Conservation (phyloP, 1,284 basidiomycete species). For the Puccinia novopanici region DNA sequence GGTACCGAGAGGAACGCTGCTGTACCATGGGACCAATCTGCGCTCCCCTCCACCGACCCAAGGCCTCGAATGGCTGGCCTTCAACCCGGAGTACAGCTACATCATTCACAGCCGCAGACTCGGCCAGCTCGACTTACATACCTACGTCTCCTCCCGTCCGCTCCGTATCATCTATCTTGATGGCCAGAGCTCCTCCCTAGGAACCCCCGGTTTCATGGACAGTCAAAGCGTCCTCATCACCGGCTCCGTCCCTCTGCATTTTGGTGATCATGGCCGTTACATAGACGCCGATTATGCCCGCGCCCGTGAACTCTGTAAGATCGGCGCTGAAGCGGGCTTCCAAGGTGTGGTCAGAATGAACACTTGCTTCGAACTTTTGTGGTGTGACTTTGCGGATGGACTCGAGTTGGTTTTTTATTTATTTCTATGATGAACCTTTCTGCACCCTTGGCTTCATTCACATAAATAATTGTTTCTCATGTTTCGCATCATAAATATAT, state of each 20-base stretch:
- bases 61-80: slow-evolving; percentile 61
- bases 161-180: slow-evolving; percentile 63
- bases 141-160: slow-evolving; percentile 59
- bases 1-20: slow-evolving; percentile 61
- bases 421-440: too few relatives aligned
- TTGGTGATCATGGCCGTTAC: not conserved
- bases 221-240: slow-evolving; percentile 62
- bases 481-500: too few relatives aligned
- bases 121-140: slow-evolving; percentile 55
- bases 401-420: slow-evolving; percentile 35
- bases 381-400: slow-evolving; percentile 44
- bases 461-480: not conserved
- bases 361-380: slow-evolving; percentile 54
- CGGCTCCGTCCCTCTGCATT: slow-evolving; percentile 54
- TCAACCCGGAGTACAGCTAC: slow-evolving; percentile 62
- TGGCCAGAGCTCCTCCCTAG: slow-evolving; percentile 61
- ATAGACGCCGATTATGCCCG: slow-evolving; percentile 34
- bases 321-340: slow-evolving; percentile 36
- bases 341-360: slow-evolving; percentile 54
- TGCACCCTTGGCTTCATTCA: not conserved
- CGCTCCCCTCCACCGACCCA: slow-evolving; percentile 58
- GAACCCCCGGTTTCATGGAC: slow-evolving; percentile 61
- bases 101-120: not conserved
- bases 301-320: slow-evolving; percentile 45
- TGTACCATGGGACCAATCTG: slow-evolving; percentile 61